Percentiles rank a stretch among this genome's conserved stretches.
phyloP scores from a whole-genome alignment of 176 grass and related monocot species.

The Olyra latifolia region DNA sequence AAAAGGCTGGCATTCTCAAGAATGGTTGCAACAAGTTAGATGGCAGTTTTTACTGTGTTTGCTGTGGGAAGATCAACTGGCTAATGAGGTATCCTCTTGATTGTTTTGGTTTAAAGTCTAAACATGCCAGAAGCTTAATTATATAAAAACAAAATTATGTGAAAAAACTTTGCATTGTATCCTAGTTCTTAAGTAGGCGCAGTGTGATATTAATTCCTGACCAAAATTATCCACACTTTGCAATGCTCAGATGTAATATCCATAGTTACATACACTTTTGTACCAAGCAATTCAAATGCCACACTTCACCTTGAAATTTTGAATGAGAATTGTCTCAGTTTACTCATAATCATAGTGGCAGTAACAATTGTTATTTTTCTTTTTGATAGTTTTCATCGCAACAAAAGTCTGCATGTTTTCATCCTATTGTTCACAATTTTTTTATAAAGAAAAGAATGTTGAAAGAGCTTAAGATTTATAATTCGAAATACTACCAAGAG shows the following conservation, averaged over 20 bases:
- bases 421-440: background rate
- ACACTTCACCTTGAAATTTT: background rate
- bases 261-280: background rate
- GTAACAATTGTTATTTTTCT: background rate
- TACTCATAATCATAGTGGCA: background rate
- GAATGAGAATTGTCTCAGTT: background rate
- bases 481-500: conserved; percentile 6
- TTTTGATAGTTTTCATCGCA: conserved; percentile 8
- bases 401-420: background rate
- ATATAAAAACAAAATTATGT: conserved; percentile 15
- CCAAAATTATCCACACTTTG: conserved; percentile 2
- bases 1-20: conserved; percentile 65
- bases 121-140: background rate
- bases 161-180: background rate
- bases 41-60: conserved; percentile 76
- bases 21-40: conserved; percentile 66
- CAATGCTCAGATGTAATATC: background rate
- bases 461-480: background rate
- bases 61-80: conserved; percentile 79
- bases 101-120: conserved; percentile 26
- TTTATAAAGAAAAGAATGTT: background rate
- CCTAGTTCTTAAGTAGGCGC: background rate
- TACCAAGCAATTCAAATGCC: background rate
- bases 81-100: conserved; percentile 65
- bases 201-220: background rate